phyloP scores from a whole-genome alignment of 768 basidiomycete genomes.

The Leucocoprinus birnbaumii region DNA sequence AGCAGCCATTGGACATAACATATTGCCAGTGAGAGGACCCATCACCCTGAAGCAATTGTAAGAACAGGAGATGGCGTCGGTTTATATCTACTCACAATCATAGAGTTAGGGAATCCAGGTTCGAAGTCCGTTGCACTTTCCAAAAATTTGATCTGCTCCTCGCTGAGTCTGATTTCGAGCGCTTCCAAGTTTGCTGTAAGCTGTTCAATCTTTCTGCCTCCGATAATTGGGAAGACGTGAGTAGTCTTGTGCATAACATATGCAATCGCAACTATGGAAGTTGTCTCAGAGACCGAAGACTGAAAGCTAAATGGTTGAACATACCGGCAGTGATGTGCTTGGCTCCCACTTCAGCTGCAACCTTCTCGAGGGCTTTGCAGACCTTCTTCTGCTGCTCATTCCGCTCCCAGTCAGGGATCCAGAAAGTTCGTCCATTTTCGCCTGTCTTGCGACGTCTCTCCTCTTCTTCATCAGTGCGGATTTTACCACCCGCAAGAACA shows the following conservation, averaged over 20 bases:
- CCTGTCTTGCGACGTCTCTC: conserved; percentile 23
- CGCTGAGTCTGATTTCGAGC: conserved; percentile 35
- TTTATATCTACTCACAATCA: conserved; percentile 22
- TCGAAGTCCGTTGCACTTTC: conserved; percentile 41
- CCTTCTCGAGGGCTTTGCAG: conserved; percentile 41
- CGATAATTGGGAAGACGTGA: conserved; percentile 49
- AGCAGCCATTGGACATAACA: background rate
- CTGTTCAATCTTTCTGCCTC: conserved; percentile 51
- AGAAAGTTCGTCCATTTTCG: conserved; percentile 34
- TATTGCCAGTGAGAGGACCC: background rate
- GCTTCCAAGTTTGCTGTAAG: conserved; percentile 47
- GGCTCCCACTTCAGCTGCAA: conserved; percentile 47
- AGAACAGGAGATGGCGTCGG: background rate
- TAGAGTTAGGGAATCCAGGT: conserved; percentile 35
- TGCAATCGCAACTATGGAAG: conserved; percentile 40
- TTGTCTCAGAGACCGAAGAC: background rate
- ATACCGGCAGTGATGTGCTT: conserved; percentile 41
- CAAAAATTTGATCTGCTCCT: conserved; percentile 40
- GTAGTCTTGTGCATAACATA: conserved; percentile 53
- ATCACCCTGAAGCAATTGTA: background rate
- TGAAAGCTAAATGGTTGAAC: conserved; percentile 7
- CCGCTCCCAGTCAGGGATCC: conserved; percentile 37
- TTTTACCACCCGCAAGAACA: conserved; percentile 35
- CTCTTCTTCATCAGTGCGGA: conserved; percentile 48
- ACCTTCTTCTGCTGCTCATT: conserved; percentile 40